Evolutionary conservation across 2,329 filamentous ascomycete genomes (phyloP).

Genomic region (Fusarium coicis): DNA sequence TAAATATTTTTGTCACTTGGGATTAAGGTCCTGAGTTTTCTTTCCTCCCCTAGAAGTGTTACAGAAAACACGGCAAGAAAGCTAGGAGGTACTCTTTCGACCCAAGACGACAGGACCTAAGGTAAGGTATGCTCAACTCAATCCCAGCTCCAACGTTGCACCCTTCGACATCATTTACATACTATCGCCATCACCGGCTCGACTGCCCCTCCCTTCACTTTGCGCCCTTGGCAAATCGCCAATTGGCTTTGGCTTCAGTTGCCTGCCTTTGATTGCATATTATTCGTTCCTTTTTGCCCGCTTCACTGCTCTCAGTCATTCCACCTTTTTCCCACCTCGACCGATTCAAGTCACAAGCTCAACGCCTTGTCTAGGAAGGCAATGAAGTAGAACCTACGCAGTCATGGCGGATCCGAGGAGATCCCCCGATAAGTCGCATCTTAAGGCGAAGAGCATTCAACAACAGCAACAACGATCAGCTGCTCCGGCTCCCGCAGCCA

Average conservation of each 20-base stretch:
- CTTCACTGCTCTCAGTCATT: not conserved
- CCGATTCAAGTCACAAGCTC: conserved; percentile 14
- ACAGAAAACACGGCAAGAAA: not conserved
- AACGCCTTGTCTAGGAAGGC: conserved; percentile 40
- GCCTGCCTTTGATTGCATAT: not conserved
- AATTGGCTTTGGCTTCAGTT: conserved; percentile 13
- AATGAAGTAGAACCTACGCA: conserved; percentile 46
- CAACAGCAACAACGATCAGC: conserved; percentile 57
- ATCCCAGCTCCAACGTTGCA: conserved; percentile 31
- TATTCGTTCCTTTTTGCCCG: not conserved
- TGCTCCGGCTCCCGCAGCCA: conserved; percentile 37
- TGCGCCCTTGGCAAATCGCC: conserved; percentile 20
- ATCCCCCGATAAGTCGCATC: conserved; percentile 50
- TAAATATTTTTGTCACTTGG: no score
- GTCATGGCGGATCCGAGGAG: conserved; percentile 58
- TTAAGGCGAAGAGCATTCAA: conserved; percentile 54
- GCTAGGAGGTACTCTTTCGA: conserved; percentile 24
- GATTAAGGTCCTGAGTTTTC: no score
- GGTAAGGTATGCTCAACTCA: not conserved
- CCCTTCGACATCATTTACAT: conserved; percentile 29
- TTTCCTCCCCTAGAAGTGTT: not conserved
- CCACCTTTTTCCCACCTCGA: conserved; percentile 16
- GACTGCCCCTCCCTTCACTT: conserved; percentile 15
- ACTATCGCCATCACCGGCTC: conserved; percentile 13
- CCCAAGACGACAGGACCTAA: not conserved